phyloP scores from a whole-genome alignment of 2,329 filamentous ascomycete species.

The Chaetomium sp. region DNA sequence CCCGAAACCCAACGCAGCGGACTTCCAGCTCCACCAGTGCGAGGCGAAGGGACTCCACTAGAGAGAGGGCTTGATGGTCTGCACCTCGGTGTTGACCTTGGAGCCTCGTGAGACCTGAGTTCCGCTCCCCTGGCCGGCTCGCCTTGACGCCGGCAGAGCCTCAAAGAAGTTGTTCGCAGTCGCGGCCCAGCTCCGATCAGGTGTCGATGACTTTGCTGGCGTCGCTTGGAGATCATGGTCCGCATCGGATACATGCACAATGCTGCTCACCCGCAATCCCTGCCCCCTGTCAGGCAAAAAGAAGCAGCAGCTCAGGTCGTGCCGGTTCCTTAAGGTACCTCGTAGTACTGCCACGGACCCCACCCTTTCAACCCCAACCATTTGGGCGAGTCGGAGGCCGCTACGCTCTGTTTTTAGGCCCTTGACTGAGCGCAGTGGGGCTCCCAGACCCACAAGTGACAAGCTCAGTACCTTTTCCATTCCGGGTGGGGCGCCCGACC shows the following conservation, averaged over 20 bases:
- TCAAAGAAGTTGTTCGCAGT: neutral
- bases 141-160: too few species aligned
- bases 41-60: conserved; percentile 8
- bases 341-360: conserved; percentile 14
- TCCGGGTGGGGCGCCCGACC: conserved; percentile 3
- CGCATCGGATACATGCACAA: conserved; percentile 17
- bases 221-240: conserved; percentile 10
- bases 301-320: conserved; percentile 10
- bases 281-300: conserved; percentile 21
- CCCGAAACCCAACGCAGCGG: conserved; percentile 11
- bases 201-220: conserved; percentile 7
- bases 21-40: conserved; percentile 4
- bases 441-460: neutral
- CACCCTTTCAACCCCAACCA: conserved; percentile 8
- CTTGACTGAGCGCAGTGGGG: conserved; percentile 16
- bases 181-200: neutral
- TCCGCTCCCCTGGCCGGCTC: too few species aligned
- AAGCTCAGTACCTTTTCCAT: conserved; percentile 1
- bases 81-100: neutral
- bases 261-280: conserved; percentile 26
- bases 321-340: conserved; percentile 14
- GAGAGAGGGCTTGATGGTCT: neutral
- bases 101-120: too few species aligned
- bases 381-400: conserved; percentile 13
- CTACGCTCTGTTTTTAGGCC: conserved; percentile 8